Base-by-base conservation (phyloP, 1,284 basidiomycete species). In the Sphagnurus paluster region DNA sequence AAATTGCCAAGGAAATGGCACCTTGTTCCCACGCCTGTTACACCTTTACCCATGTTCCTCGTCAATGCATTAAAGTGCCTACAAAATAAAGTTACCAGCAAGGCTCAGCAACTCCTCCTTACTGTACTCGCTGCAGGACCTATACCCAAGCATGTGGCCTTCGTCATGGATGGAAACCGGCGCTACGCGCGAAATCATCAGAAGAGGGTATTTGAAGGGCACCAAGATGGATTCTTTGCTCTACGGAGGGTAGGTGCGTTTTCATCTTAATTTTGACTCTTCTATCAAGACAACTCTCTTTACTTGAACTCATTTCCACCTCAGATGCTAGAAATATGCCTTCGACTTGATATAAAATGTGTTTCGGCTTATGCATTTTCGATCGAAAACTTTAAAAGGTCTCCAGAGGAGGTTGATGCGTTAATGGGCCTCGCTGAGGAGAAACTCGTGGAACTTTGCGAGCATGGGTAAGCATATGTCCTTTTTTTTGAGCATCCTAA, bases 91-190 rank as follows among this genome's bases (percentile, higher is more conserved):
- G 46, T 69, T 35, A 41, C 57, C 7, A 52, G 57, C 14, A 67
- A 61, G 34, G 62, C 67, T 5, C 69, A 71, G 45, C 62, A 69
- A 44, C 56, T 80, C 11, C 61, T 91, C 17, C 73, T 93, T 43
- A 67, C 69, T 43, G 68, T 91, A 19, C 75, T 95, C 29, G 72
- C 84, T 0, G 73, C 85, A 5, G 96, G 95, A 0, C 96, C 97
- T 1, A 76, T 97, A 16, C 97, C 97, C 0, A 68, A 75, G 33
- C 97, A 99, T 72, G 80, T 99, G 33, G 95, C 90, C 2, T 96
- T 99, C 63, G 89, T 98, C 28, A 97, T 99, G 93, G 97, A 99
- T 60, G 97, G 97, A 4, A 99, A 99, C 66, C 75, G 97, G 42
- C 77, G 97, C 4, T 98, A 91, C 63, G 96, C 97, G 0, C 77